A percentile compares a stretch with the other conserved stretches of the same genome.
These are phyloP conservation scores for Aquilaria agallochum DNA, from an alignment of 441 rosid species.

Conservation along the genomic window DNA sequence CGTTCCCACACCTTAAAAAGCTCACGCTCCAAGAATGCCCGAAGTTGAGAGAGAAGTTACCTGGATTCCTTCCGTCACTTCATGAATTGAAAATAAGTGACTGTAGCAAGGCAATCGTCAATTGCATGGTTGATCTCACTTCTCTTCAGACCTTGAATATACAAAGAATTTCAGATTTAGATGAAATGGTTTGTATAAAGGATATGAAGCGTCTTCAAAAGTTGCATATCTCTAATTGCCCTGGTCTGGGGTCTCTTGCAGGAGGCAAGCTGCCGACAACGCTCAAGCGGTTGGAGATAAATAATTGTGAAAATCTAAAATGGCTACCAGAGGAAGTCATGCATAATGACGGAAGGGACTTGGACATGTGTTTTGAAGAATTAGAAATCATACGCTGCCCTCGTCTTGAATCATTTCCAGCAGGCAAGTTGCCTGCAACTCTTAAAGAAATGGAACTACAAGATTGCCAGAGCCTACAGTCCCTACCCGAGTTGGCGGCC, in stretches of 20 bases:
- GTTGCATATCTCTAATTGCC: no score
- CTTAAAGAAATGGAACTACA: no score
- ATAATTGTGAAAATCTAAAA: not conserved
- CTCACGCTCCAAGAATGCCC: conserved; percentile 9
- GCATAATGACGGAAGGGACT: conserved; percentile 1
- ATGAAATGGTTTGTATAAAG: no score
- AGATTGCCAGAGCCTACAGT: no score
- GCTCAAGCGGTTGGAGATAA: conserved; percentile 11
- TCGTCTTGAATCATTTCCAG: not conserved
- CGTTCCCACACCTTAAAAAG: conserved; percentile 7
- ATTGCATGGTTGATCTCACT: no score
- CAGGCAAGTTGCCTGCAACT: no score
- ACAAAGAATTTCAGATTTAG: no score
- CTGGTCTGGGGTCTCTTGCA: conserved; percentile 10
- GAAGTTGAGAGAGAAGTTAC: not conserved
- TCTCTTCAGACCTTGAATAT: not conserved
- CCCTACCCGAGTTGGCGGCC: no score
- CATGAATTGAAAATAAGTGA: no score
- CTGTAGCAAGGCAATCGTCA: no score
- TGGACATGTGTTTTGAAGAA: not conserved
- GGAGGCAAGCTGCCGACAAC: conserved; percentile 9
- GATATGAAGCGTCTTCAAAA: no score
- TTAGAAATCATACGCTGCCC: conserved; percentile 8
- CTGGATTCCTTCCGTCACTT: no score
- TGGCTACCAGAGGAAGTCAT: conserved; percentile 16